Conservation (phyloP, 805 yeast genomes). For the Wickerhamomyces mucosus region DNA sequence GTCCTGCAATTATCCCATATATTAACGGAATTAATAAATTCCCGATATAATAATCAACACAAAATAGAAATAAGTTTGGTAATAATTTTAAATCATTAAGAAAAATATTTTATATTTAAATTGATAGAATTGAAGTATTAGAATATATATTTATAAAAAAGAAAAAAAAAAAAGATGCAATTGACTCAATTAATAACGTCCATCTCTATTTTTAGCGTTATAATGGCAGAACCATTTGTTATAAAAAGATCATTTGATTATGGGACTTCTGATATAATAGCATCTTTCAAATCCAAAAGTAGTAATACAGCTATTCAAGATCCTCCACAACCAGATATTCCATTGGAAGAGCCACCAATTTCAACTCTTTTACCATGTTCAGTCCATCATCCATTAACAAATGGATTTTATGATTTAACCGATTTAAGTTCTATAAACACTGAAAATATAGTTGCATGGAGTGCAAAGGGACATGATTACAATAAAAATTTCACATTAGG, state of each 20-base stretch:
- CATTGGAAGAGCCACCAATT: no score
- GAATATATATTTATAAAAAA: background rate
- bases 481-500: conserved; percentile 67
- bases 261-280: conserved; percentile 13
- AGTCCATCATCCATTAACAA: conserved; percentile 30
- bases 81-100: background rate
- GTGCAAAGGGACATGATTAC: conserved; percentile 60
- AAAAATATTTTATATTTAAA: conserved; percentile 2
- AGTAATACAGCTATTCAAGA: background rate
- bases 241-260: conserved; percentile 12
- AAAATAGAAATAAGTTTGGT: background rate
- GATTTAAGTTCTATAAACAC: conserved; percentile 20
- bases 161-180: no score
- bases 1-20: no score
- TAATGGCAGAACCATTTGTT: no score
- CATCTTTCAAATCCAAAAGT: conserved; percentile 2
- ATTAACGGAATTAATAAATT: no score
- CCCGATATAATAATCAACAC: no score
- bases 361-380: no score
- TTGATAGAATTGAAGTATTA: background rate
- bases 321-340: no score
- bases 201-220: background rate
- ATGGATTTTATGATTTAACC: conserved; percentile 27
- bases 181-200: conserved; percentile 1
- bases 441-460: conserved; percentile 38